Evolutionary conservation across 1,284 basidiomycete genomes (phyloP).

Genomic region (Coniferiporia sulphurascens): DNA sequence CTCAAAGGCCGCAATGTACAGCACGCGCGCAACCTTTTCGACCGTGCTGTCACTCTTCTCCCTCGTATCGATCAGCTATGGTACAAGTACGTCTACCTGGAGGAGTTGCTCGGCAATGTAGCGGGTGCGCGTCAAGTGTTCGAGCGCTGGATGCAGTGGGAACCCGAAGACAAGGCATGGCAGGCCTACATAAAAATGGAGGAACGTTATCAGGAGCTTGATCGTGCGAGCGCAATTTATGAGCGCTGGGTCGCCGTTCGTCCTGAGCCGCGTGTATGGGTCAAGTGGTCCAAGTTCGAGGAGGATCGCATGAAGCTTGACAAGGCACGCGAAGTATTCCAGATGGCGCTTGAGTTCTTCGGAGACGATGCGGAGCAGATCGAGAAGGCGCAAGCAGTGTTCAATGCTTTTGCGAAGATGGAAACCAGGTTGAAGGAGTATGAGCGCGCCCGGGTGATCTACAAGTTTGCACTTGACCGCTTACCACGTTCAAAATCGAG

Average conservation of each 20-base stretch:
- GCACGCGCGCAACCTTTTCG: conserved; percentile 94
- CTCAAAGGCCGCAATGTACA: conserved; percentile 96
- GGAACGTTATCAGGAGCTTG: conserved; percentile 87
- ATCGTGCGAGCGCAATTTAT: conserved; percentile 89
- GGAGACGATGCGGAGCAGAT: conserved; percentile 97
- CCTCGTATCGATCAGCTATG: conserved; percentile 93
- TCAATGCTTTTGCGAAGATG: conserved; percentile 97
- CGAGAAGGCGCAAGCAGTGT: conserved; percentile 95
- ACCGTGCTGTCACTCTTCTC: conserved; percentile 92
- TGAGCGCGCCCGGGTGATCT: conserved; percentile 94
- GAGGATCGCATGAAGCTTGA: conserved; percentile 85
- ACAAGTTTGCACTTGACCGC: conserved; percentile 89
- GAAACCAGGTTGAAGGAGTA: conserved; percentile 94
- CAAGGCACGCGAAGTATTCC: conserved; percentile 94
- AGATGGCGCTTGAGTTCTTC: conserved; percentile 94
- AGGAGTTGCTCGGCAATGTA: conserved; percentile 95
- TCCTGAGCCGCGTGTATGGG: conserved; percentile 94
- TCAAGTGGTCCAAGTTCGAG: conserved; percentile 96
- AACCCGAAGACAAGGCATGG: conserved; percentile 99
- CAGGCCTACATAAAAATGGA: conserved; percentile 98
- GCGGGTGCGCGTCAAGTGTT: conserved; percentile 95
- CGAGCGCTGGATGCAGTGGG: conserved; percentile 99
- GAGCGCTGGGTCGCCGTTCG: conserved; percentile 93
- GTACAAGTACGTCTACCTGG: conserved; percentile 99
- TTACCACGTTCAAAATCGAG: conserved; percentile 89